Conservation (phyloP, 139 green algal species). For the Zygnema circumcarinatum region DNA sequence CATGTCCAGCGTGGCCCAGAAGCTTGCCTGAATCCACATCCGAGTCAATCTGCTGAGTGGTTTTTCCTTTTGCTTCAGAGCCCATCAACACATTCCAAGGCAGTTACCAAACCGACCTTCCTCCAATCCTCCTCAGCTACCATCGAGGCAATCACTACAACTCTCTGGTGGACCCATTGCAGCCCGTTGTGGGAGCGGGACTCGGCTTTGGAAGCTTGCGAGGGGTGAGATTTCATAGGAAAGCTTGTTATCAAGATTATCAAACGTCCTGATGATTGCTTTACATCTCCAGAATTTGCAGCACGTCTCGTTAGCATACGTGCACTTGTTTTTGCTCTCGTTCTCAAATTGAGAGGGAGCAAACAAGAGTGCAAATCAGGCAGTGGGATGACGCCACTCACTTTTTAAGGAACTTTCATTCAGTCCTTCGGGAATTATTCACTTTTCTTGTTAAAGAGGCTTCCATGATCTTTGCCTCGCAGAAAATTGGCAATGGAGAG, state of each 20-base stretch:
- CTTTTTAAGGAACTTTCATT: no score
- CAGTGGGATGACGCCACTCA: no score
- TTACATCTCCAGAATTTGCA: not conserved
- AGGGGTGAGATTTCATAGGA: conserved; percentile 8
- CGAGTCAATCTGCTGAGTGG: no score
- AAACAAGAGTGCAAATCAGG: not conserved
- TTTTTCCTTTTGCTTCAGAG: conserved; percentile 27
- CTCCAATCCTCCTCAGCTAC: conserved; percentile 44
- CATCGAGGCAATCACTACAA: conserved; percentile 58
- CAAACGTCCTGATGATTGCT: not conserved
- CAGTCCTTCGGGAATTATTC: no score
- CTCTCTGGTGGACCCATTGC: conserved; percentile 47
- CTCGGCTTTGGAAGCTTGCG: conserved; percentile 40
- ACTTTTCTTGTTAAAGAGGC: no score
- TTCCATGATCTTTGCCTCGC: not conserved
- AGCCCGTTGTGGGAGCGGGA: conserved; percentile 28
- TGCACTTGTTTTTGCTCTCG: not conserved
- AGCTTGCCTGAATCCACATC: no score
- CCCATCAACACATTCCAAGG: conserved; percentile 57
- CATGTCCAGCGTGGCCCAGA: no score
- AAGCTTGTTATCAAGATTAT: not conserved
- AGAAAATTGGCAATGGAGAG: not conserved
- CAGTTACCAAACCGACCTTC: conserved; percentile 38
- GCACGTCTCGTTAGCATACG: not conserved
- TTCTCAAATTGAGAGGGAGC: not conserved